Conservation (phyloP, 108 stramenopile species). For the Nitzschia sp. region DNA sequence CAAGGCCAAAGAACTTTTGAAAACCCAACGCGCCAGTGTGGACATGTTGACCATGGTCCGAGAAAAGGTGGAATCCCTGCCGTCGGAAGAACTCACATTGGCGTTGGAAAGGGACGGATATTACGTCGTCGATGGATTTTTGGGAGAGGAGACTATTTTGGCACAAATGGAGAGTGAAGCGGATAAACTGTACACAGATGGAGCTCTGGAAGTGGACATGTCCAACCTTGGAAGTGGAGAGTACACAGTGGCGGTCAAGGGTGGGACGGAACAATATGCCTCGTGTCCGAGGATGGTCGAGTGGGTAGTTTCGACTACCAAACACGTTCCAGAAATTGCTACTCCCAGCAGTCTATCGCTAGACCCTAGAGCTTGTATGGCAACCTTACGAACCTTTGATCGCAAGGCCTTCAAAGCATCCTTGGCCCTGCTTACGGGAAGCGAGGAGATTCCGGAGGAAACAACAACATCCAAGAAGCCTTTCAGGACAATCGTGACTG, state of each 20-base stretch:
- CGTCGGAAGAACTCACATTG: conserved; percentile 13
- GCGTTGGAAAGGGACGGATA: conserved; percentile 22
- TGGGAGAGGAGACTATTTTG: conserved; percentile 24
- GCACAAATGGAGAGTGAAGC: conserved; percentile 33
- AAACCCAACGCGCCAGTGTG: conserved; percentile 40
- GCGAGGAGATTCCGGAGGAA: conserved; percentile 2
- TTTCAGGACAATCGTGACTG: conserved; percentile 3
- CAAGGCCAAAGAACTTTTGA: conserved; percentile 40
- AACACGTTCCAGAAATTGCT: conserved; percentile 30
- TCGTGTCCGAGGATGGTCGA: conserved; percentile 40
- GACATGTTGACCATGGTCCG: conserved; percentile 42
- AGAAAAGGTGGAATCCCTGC: conserved; percentile 26
- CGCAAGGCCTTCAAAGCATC: conserved; percentile 41
- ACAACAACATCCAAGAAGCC: not conserved
- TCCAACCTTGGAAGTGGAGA: conserved; percentile 38
- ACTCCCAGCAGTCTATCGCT: conserved; percentile 3
- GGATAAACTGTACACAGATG: conserved; percentile 16
- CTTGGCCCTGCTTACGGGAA: conserved; percentile 30
- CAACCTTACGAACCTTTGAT: conserved; percentile 40
- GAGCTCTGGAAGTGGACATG: conserved; percentile 38
- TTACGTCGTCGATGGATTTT: conserved; percentile 32
- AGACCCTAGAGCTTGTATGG: conserved; percentile 36
- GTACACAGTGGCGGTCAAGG: conserved; percentile 30
- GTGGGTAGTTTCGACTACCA: conserved; percentile 36
- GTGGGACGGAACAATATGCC: conserved; percentile 44